Evolutionary conservation across 148 eudicot species (phyloP), one percentile per base, ranked within the genome.

Genomic region (Persicaria tinctoria): DNA sequence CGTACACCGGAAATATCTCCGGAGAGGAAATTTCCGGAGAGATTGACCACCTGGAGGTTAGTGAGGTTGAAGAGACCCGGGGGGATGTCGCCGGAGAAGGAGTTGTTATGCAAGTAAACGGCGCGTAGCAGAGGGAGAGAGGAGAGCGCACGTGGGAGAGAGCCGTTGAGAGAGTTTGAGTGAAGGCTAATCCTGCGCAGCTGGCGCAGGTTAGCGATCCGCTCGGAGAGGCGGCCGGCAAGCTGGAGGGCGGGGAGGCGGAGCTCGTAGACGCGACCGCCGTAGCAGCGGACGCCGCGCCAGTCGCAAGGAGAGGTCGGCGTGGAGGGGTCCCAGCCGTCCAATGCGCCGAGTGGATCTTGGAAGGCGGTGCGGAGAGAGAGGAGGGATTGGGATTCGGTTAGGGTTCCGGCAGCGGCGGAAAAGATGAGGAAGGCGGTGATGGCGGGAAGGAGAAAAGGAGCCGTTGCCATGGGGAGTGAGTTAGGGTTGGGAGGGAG

Each of bases 151-250:
- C 55, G 44, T 0, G 97, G 89, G 59, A 91, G 70, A 8, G 87
- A 57, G 5, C 88, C 84, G 77, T 77, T 83, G 78, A 87, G 75
- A 73, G 49, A 64, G 78, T 89, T 91, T 17, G 87, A 88, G 48
- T 80, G 89, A 68, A 90, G 89, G 83, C 87, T 85, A 2, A 90
- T 71, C 70, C 85, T 82, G 47, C 85, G 90, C 41, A 90, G 81
- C 80, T 48, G 68, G 69, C 78, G 74, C 41, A 86, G 82, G 74
- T 78, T 53, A 68, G 77, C 60, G 68, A 88, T 69, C 4, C 54
- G 74, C 17, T 57, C 80, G 12, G 82, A 47, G 20, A 90, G 77
- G 0, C 60, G 76, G 4, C 91, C 94, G 73, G 79, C n/a, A 75
- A 90, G 90, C 32, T 54, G 70, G 32, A 82, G 85, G 8, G 76